These are phyloP conservation scores for Fistulifera pelliculosa DNA, from an alignment of 108 stramenopile genomes.

Conservation along the genomic window DNA sequence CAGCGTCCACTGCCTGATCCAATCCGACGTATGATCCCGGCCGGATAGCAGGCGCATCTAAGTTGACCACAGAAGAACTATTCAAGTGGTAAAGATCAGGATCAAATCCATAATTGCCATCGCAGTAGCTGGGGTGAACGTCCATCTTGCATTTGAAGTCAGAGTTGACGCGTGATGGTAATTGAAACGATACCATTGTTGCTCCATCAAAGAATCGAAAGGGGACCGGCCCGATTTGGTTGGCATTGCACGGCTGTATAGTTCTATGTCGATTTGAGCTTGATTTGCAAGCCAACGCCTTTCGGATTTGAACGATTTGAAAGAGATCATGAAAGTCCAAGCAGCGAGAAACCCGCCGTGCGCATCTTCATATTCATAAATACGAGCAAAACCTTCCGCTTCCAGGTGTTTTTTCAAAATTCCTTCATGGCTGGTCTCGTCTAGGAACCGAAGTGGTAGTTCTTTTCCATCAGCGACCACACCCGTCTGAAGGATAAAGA, in stretches of 20 bases:
- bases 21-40: constrained; percentile 19
- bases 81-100: too few species aligned
- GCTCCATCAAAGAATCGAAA: constrained; percentile 16
- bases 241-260: background rate
- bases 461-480: constrained; percentile 9
- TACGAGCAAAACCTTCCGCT: constrained; percentile 45
- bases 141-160: background rate
- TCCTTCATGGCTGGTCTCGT: constrained; percentile 29
- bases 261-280: constrained; percentile 27
- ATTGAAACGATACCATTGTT: constrained; percentile 8
- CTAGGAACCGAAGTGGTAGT: constrained; percentile 32
- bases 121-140: too few species aligned
- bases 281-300: constrained; percentile 42
- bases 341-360: constrained; percentile 44
- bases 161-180: background rate
- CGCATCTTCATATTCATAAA: constrained; percentile 50
- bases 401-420: constrained; percentile 41
- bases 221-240: constrained; percentile 3
- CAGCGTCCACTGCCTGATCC: constrained; percentile 16
- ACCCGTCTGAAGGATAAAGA: constrained; percentile 55
- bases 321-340: constrained; percentile 59
- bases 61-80: too few species aligned
- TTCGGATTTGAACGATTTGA: constrained; percentile 31
- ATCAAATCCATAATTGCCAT: too few species aligned
- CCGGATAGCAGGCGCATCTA: constrained; percentile 23